Percentiles rank a stretch among this genome's conserved stretches.
Evolutionary conservation across 192 early-diverging fungal species (phyloP).

Genomic region (Chytriomyces hyalinus): DNA sequence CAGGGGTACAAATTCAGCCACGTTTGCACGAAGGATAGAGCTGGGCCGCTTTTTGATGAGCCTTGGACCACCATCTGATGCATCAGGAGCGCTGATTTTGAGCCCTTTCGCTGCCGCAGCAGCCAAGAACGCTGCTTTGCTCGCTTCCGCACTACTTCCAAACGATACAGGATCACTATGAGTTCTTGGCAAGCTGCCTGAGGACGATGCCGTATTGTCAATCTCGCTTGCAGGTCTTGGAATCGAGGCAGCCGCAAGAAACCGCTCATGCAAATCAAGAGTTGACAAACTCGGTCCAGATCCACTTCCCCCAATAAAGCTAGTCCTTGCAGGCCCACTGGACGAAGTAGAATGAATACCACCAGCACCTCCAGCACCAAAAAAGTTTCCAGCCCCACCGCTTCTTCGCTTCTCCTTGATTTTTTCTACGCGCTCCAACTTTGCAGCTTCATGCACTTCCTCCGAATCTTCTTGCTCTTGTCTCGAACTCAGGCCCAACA

Average conservation of each 20-base stretch:
- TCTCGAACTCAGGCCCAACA: slow-evolving; percentile 29
- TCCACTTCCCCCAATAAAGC: background rate
- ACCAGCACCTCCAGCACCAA: background rate
- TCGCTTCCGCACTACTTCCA: slow-evolving; percentile 2
- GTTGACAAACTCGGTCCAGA: background rate
- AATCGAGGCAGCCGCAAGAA: slow-evolving; percentile 24
- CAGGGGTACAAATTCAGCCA: slow-evolving; percentile 25
- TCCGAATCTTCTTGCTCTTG: slow-evolving; percentile 31
- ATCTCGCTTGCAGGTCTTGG: slow-evolving; percentile 2
- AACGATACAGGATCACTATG: background rate
- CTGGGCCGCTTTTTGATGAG: slow-evolving; percentile 26
- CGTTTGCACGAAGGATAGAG: slow-evolving; percentile 29
- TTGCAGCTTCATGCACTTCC: slow-evolving; percentile 47
- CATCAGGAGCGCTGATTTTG: slow-evolving; percentile 27
- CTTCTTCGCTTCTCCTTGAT: slow-evolving; percentile 51
- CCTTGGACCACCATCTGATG: background rate
- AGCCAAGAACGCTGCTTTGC: slow-evolving; percentile 39
- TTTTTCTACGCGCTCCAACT: slow-evolving; percentile 51
- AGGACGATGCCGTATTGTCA: background rate
- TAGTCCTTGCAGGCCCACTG: background rate
- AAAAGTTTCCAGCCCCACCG: slow-evolving; percentile 2
- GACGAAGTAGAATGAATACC: background rate
- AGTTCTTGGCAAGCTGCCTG: background rate
- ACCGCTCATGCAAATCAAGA: slow-evolving; percentile 24
- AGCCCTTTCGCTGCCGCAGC: slow-evolving; percentile 38